Base-by-base conservation (phyloP, 2,329 filamentous ascomycete genomes). In the Aplosporella prunicola region DNA sequence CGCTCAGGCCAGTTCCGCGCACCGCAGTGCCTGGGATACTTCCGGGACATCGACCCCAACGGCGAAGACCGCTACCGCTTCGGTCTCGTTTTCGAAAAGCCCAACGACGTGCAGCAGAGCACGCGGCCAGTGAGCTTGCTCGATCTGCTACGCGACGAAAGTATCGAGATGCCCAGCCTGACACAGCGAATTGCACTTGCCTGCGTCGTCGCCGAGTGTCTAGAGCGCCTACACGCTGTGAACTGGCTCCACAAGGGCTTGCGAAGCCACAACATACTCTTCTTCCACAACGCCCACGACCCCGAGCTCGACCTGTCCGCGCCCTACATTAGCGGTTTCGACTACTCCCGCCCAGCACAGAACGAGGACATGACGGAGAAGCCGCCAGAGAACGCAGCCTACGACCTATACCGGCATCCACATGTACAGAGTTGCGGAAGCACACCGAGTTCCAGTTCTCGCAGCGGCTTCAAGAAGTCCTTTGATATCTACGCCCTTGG, bases 221-320 rank as follows among this genome's bases (percentile, higher is more conserved):
- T 77, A 3, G 54, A 75, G 31, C 71, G 72, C 39, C 60, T 75
- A 0, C 71, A 75, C 46, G 63, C 68, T 3, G 69, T 73, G 1
- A 66, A 72, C 42, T 75, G 71, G 71, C 59, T 76, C 5, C 72
- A 75, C 57, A 76, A 76, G 46, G 70, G 69, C n/a, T 57, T 76
- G 5, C 66, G 71, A 9, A 67, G 64, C 40, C 57, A 69, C 38
- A 74, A 72, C 47, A 60, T 76, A 20, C 49, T 76, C 9, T 72
- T 75, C 50, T 72, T 72, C 48, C 55, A 55, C 20, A 51, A 42
- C 37, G 43, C 15, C 14, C 16, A 27, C 11, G 22, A 32, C 7
- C 44, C 46, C 6, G 34, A 30, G 3, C 53, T 67, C 27, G 56
- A 66, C 40, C 64, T 62, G 39, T 44, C 46, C 8, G 51, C 56